These are phyloP conservation scores for Paecilomyces fulvus DNA, from an alignment of 2,329 filamentous ascomycete species.

Conservation along the genomic window DNA sequence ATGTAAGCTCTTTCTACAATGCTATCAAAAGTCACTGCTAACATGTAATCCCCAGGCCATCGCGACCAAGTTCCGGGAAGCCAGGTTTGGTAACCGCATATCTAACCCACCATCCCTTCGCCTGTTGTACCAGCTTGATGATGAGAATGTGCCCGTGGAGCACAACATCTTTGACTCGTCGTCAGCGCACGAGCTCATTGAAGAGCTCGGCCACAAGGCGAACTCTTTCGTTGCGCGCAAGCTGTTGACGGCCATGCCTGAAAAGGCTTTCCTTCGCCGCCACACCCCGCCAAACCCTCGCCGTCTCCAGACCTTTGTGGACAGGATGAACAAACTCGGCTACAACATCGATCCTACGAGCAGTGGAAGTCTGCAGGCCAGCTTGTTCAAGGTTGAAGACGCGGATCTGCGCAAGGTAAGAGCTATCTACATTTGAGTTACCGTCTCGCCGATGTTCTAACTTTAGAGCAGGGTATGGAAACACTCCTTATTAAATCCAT, in stretches of 20 bases:
- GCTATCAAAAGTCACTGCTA: slow-evolving; percentile 7
- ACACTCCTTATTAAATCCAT: slow-evolving; percentile 90
- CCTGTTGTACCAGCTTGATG: slow-evolving; percentile 85
- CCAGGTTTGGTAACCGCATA: slow-evolving; percentile 70
- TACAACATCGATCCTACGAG: slow-evolving; percentile 83
- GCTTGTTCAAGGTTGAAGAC: slow-evolving; percentile 88
- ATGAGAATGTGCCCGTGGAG: slow-evolving; percentile 95
- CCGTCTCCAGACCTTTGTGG: slow-evolving; percentile 80
- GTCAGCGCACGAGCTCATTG: slow-evolving; percentile 81
- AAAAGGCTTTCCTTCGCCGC: slow-evolving; percentile 85
- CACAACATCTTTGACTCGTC: slow-evolving; percentile 93
- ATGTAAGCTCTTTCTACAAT: not conserved
- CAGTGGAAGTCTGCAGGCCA: slow-evolving; percentile 87
- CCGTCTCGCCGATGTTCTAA: not conserved
- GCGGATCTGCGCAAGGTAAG: slow-evolving; percentile 69
- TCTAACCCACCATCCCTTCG: slow-evolving; percentile 77
- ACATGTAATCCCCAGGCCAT: slow-evolving; percentile 47
- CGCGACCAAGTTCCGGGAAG: slow-evolving; percentile 82
- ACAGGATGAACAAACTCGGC: slow-evolving; percentile 85
- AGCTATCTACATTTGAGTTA: slow-evolving; percentile 1
- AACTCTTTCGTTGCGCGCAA: slow-evolving; percentile 85
- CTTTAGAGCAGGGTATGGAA: slow-evolving; percentile 65
- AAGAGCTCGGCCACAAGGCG: slow-evolving; percentile 89
- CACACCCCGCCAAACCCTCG: slow-evolving; percentile 79
- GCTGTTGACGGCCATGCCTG: slow-evolving; percentile 67